A percentile compares a stretch with the other conserved stretches of the same genome.
Conservation (phyloP, 2,329 filamentous ascomycete genomes). For the Albifimbria verrucaria region DNA sequence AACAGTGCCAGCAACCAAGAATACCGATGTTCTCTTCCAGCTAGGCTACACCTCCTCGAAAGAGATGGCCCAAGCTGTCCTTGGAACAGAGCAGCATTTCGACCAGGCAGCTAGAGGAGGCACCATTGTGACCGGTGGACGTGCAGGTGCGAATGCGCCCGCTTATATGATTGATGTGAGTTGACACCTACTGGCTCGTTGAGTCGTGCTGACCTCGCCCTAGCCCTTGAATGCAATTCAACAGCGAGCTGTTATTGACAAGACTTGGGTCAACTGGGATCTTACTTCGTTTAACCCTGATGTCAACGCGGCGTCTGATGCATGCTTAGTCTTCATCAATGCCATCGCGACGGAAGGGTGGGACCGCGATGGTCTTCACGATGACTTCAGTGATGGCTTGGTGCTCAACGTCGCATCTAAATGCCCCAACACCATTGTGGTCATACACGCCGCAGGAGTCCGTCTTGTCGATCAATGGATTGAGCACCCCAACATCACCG, state of each 20-base stretch:
- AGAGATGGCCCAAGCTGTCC: conserved; percentile 41
- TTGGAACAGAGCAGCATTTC: conserved; percentile 41
- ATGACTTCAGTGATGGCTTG: conserved; percentile 62
- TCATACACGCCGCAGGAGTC: conserved; percentile 61
- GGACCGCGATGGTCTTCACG: conserved; percentile 62
- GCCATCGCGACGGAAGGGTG: conserved; percentile 76
- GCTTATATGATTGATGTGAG: conserved; percentile 46
- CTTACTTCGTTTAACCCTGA: conserved; percentile 26
- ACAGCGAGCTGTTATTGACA: conserved; percentile 47
- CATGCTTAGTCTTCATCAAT: conserved; percentile 81
- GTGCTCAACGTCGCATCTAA: conserved; percentile 56
- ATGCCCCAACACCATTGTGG: conserved; percentile 61
- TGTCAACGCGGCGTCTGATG: conserved; percentile 43
- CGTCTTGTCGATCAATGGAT: conserved; percentile 63
- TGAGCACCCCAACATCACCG: conserved; percentile 62
- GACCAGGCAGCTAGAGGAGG: conserved; percentile 48
- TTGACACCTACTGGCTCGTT: conserved; percentile 2
- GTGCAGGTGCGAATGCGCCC: conserved; percentile 48
- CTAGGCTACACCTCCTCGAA: conserved; percentile 44
- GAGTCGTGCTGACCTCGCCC: background rate
- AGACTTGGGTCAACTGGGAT: conserved; percentile 53
- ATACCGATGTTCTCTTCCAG: conserved; percentile 42
- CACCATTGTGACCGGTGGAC: conserved; percentile 49
- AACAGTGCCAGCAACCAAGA: conserved; percentile 41
- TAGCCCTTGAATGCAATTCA: conserved; percentile 58